phyloP scores from a whole-genome alignment of 2,329 filamentous ascomycete species.

The Alternaria ventricosa region DNA sequence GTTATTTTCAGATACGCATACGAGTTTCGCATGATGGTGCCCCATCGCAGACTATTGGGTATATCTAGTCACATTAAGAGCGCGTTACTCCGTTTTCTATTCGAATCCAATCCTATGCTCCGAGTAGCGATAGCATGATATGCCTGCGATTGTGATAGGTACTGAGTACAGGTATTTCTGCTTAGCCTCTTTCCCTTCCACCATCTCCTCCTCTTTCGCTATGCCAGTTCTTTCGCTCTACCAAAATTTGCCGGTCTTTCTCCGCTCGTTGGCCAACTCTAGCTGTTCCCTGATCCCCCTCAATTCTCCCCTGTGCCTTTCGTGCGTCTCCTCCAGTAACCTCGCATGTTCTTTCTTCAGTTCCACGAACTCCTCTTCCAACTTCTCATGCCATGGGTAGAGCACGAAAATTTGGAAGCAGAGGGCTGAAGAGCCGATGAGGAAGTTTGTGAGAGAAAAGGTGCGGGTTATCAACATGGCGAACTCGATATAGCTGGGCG shows the following conservation, averaged over 20 bases:
- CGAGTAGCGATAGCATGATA: too few species aligned
- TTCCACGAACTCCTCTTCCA: slow-evolving; percentile 67
- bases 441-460: slow-evolving; percentile 69
- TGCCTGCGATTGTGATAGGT: too few species aligned
- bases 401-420: slow-evolving; percentile 73
- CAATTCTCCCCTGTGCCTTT: slow-evolving; percentile 28
- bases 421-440: slow-evolving; percentile 69
- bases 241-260: slow-evolving; percentile 15
- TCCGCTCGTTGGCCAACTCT: slow-evolving; percentile 20
- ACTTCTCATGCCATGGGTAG: slow-evolving; percentile 73
- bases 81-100: background rate
- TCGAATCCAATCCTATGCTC: background rate
- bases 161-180: too few species aligned
- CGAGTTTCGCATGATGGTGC: background rate
- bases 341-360: slow-evolving; percentile 64
- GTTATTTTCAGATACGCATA: background rate
- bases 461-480: slow-evolving; percentile 55
- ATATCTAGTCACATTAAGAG: background rate
- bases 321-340: slow-evolving; percentile 30
- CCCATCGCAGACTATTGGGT: background rate
- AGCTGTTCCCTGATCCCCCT: slow-evolving; percentile 31
- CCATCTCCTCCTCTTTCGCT: background rate
- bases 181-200: too few species aligned
- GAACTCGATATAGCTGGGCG: too few species aligned
- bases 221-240: background rate